phyloP scores from a whole-genome alignment of 768 basidiomycete species.

The Asterophora parasitica region DNA sequence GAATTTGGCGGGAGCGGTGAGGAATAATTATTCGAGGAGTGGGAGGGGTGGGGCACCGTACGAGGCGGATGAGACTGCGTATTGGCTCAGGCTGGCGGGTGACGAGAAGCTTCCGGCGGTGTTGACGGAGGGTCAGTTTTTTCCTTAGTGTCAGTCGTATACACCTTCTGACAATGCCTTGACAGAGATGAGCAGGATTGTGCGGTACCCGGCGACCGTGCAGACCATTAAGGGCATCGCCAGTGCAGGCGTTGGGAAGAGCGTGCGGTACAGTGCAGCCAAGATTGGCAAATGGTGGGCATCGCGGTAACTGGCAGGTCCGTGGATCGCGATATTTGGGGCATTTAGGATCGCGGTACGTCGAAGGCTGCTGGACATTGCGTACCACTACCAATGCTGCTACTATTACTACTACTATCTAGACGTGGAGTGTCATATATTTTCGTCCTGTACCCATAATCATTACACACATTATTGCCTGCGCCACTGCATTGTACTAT shows the following conservation, averaged over 20 bases:
- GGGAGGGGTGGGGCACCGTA: slow-evolving; percentile 24
- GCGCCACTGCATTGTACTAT: slow-evolving; percentile 9
- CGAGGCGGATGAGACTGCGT: slow-evolving; percentile 67
- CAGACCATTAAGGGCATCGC: slow-evolving; percentile 85
- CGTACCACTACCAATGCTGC: no score
- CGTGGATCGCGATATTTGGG: no score
- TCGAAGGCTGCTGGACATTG: no score
- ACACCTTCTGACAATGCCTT: background rate
- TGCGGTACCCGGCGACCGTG: slow-evolving; percentile 76
- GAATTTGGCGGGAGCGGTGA: slow-evolving; percentile 54
- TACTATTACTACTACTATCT: no score
- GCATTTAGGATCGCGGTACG: no score
- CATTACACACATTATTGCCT: background rate
- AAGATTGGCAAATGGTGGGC: slow-evolving; percentile 88
- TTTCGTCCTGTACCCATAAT: slow-evolving; percentile 9
- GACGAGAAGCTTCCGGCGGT: slow-evolving; percentile 52
- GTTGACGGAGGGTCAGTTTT: slow-evolving; percentile 47
- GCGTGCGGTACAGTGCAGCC: slow-evolving; percentile 63
- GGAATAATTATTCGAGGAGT: slow-evolving; percentile 41
- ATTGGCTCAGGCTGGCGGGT: slow-evolving; percentile 69
- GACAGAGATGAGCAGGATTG: slow-evolving; percentile 72
- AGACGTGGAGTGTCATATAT: no score
- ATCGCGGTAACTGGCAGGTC: slow-evolving; percentile 11
- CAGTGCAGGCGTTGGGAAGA: slow-evolving; percentile 78
- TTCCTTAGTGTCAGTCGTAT: background rate